Conservation (phyloP, 2,329 filamentous ascomycete species). For the Exophiala mesophila region DNA sequence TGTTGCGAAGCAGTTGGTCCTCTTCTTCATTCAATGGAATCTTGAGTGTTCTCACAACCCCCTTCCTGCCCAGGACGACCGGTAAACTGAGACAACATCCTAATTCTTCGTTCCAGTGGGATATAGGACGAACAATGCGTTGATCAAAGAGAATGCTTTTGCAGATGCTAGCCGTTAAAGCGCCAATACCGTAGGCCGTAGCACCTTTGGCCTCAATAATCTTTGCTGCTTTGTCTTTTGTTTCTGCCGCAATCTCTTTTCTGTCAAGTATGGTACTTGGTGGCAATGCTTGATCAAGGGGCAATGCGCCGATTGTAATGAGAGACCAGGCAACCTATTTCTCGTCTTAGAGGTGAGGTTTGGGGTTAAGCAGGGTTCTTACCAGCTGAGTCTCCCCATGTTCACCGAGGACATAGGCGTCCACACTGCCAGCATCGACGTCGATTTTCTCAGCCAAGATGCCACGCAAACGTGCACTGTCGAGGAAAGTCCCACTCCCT, state of each 20-base stretch:
- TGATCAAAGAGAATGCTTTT: constrained; percentile 48
- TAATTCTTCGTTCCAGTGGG: constrained; percentile 45
- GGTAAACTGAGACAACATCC: constrained; percentile 49
- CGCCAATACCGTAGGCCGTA: constrained; percentile 48
- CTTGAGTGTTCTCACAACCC: constrained; percentile 37
- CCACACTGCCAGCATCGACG: constrained; percentile 32
- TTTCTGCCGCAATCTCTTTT: constrained; percentile 40
- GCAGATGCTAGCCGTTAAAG: constrained; percentile 46
- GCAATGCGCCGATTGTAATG: constrained; percentile 40
- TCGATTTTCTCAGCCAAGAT: constrained; percentile 22
- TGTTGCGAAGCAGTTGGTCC: constrained; percentile 11
- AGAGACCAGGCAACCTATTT: constrained; percentile 41
- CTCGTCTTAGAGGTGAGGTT: too few species aligned
- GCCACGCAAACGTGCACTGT: constrained; percentile 43
- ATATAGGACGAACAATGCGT: constrained; percentile 44
- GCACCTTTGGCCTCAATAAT: constrained; percentile 50
- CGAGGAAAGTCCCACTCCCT: constrained; percentile 51
- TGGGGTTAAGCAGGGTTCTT: too few species aligned
- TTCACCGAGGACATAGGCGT: constrained; percentile 46
- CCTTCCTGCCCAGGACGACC: constrained; percentile 45
- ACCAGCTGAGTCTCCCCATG: constrained; percentile 48
- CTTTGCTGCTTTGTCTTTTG: constrained; percentile 43
- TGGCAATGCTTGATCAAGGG: constrained; percentile 34
- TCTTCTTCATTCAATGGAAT: constrained; percentile 25
- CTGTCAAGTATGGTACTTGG: constrained; percentile 28